Percentiles rank a stretch among this genome's conserved stretches.
phyloP scores from a whole-genome alignment of 805 yeast genomes.

The Metschnikowia santaceciliae region DNA sequence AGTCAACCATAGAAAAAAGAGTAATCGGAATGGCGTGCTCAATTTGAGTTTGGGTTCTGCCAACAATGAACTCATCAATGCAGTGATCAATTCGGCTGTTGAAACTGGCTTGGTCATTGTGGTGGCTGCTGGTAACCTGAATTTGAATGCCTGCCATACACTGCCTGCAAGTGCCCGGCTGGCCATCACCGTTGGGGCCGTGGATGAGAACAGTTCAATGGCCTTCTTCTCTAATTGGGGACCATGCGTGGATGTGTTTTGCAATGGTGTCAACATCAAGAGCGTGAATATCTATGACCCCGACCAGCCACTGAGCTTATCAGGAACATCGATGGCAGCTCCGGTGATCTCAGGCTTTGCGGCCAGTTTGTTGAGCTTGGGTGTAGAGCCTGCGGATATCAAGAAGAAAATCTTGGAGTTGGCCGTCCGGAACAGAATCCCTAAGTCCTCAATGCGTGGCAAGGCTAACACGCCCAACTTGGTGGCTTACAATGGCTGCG shows the following conservation, averaged over 20 bases:
- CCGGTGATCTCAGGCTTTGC: constrained; percentile 16
- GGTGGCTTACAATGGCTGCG: constrained; percentile 19
- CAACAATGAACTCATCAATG: constrained; percentile 60
- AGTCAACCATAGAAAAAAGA: constrained; percentile 49
- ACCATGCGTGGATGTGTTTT: constrained; percentile 79
- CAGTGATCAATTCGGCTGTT: constrained; percentile 72
- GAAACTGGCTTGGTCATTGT: constrained; percentile 68
- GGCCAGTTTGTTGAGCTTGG: constrained; percentile 17
- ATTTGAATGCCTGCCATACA: constrained; percentile 71
- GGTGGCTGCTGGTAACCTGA: constrained; percentile 85
- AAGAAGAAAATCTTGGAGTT: constrained; percentile 10
- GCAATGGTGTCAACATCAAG: constrained; percentile 70
- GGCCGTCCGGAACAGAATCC: constrained; percentile 10
- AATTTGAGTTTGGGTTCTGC: constrained; percentile 80
- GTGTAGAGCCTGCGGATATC: constrained; percentile 11
- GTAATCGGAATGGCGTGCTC: constrained; percentile 51
- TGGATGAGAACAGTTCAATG: constrained; percentile 62
- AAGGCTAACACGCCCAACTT: constrained; percentile 14
- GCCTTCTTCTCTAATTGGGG: constrained; percentile 93
- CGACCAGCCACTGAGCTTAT: constrained; percentile 11
- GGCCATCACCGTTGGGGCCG: constrained; percentile 84
- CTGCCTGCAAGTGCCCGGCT: constrained; percentile 78
- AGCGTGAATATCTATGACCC: constrained; percentile 44
- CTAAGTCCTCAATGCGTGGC: constrained; percentile 6
- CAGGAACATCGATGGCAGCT: constrained; percentile 19